phyloP scores from a whole-genome alignment of 139 green algal species.

The Chara braunii region DNA sequence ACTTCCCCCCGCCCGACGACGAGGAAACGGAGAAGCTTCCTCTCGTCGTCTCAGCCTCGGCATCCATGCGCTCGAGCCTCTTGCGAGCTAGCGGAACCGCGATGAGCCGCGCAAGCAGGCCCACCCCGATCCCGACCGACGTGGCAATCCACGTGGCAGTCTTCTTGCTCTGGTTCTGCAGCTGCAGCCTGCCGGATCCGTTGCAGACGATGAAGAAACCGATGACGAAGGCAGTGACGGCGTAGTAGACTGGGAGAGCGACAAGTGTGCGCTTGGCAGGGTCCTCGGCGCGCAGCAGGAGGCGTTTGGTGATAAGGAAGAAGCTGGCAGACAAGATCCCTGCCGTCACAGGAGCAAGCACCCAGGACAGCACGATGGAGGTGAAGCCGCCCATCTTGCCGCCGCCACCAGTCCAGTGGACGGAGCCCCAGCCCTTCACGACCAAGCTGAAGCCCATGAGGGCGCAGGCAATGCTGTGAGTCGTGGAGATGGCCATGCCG shows the following conservation, averaged over 20 bases:
- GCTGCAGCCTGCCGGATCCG: constrained; percentile 13
- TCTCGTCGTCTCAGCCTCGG: constrained; percentile 38
- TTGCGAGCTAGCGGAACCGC: constrained; percentile 62
- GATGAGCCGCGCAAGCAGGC: constrained; percentile 64
- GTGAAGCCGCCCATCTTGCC: constrained; percentile 35
- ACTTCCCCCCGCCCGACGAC: no score
- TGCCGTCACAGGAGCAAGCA: constrained; percentile 46
- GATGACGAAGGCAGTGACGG: constrained; percentile 56
- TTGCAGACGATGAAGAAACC: constrained; percentile 46
- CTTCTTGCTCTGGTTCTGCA: constrained; percentile 23
- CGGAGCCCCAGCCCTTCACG: no score
- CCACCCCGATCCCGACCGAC: constrained; percentile 63
- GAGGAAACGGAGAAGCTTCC: not conserved
- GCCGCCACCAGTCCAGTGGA: not conserved
- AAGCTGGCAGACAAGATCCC: constrained; percentile 31
- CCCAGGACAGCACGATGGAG: constrained; percentile 50
- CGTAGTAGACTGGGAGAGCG: constrained; percentile 44
- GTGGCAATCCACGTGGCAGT: constrained; percentile 63
- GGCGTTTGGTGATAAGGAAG: constrained; percentile 19
- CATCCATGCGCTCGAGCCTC: constrained; percentile 50
- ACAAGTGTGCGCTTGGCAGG: constrained; percentile 43
- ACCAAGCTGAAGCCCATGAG: no score
- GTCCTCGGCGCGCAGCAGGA: constrained; percentile 43
- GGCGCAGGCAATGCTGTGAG: no score
- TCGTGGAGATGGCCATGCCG: no score